These are phyloP conservation scores for Lepidium didymum DNA, from an alignment of 345 rosid species.

Conservation along the genomic window DNA sequence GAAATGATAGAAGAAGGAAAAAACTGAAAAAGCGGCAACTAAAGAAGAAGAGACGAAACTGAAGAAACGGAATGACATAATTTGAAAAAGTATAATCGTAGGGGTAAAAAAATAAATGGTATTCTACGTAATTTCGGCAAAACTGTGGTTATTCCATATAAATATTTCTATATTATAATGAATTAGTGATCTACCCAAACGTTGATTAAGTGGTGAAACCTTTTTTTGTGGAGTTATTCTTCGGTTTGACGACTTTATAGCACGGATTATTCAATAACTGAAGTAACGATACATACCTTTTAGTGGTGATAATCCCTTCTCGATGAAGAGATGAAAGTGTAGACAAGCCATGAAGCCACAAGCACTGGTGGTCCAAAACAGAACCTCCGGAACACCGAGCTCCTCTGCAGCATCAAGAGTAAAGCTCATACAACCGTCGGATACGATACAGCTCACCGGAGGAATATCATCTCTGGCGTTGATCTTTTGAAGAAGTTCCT, in stretches of 20 bases:
- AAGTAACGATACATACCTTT: not conserved
- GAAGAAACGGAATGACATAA: too few relatives aligned
- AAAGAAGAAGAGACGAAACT: too few relatives aligned
- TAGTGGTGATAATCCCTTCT: not conserved
- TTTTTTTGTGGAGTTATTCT: too few relatives aligned
- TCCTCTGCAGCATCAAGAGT: slow-evolving; percentile 21
- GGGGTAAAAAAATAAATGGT: too few relatives aligned
- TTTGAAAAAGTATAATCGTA: too few relatives aligned
- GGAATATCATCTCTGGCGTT: not conserved
- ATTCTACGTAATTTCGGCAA: too few relatives aligned
- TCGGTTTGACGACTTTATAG: not conserved
- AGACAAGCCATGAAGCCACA: slow-evolving; percentile 8
- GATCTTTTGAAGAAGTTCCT: slow-evolving; percentile 6
- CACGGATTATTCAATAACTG: not conserved
- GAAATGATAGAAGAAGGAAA: too few relatives aligned
- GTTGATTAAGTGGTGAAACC: too few relatives aligned
- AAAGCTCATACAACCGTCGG: slow-evolving; percentile 9
- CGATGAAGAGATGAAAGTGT: not conserved
- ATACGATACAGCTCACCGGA: slow-evolving; percentile 10
- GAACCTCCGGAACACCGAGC: slow-evolving; percentile 2
- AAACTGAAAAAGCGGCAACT: too few relatives aligned
- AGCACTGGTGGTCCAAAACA: slow-evolving; percentile 9
- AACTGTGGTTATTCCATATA: too few relatives aligned
- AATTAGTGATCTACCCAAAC: too few relatives aligned
- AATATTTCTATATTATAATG: too few relatives aligned